Percentiles rank a stretch among this genome's conserved stretches.
Evolutionary conservation across 2,329 filamentous ascomycete genomes (phyloP).

Genomic region (Chaetomiaceae sp.): DNA sequence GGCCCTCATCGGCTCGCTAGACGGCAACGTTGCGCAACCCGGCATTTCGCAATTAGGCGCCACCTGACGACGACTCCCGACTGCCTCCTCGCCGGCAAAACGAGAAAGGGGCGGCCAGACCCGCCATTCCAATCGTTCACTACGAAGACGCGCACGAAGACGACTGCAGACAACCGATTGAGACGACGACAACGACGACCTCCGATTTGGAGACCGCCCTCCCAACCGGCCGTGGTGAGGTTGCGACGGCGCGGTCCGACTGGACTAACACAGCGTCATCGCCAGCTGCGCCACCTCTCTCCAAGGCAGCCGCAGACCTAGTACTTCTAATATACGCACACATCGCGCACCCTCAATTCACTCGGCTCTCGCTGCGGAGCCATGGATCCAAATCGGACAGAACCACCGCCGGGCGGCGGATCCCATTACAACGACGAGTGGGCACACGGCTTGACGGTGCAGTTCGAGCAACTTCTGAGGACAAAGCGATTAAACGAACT

Average conservation of each 20-base stretch:
- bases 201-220: too few species aligned
- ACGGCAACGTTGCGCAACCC: slow-evolving; percentile 16
- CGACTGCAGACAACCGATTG: neutral
- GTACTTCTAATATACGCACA: neutral
- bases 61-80: slow-evolving; percentile 7
- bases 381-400: slow-evolving; percentile 28
- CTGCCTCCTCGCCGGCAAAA: neutral
- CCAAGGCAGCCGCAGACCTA: neutral
- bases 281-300: too few species aligned
- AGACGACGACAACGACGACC: slow-evolving; percentile 2
- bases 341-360: too few species aligned
- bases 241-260: too few species aligned
- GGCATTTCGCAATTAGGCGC: slow-evolving; percentile 20
- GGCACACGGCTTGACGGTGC: slow-evolving; percentile 71
- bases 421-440: slow-evolving; percentile 60
- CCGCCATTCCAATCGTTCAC: neutral
- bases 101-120: neutral
- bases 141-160: too few species aligned
- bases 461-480: slow-evolving; percentile 81
- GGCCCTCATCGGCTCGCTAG: neutral
- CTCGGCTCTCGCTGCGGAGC: slow-evolving; percentile 9
- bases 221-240: too few species aligned
- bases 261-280: too few species aligned
- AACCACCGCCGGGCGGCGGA: slow-evolving; percentile 23
- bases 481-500: slow-evolving; percentile 84